A percentile compares a stretch with the other conserved stretches of the same genome.
Evolutionary conservation across 768 basidiomycete species (phyloP).

Genomic region (Boletus tylopilopsis): DNA sequence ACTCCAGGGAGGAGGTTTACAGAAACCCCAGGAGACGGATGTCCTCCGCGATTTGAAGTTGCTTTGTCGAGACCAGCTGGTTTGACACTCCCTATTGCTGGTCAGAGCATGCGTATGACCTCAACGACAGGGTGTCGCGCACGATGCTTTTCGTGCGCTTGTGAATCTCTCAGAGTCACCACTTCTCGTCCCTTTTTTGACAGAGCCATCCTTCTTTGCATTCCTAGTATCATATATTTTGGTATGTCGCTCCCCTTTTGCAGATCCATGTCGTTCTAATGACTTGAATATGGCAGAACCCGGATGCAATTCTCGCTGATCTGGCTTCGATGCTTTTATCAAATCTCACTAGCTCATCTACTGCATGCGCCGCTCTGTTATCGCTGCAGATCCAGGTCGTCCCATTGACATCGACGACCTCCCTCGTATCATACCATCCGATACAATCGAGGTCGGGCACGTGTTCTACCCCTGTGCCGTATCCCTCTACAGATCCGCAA

Average conservation of each 20-base stretch:
- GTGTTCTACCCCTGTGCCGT: conserved; percentile 68
- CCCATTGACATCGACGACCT: conserved; percentile 34
- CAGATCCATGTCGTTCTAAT: conserved; percentile 9
- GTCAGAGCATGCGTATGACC: conserved; percentile 15
- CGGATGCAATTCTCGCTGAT: conserved; percentile 88
- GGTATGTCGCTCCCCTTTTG: conserved; percentile 45
- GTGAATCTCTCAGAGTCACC: conserved; percentile 91
- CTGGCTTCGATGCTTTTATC: conserved; percentile 96
- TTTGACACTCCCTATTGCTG: conserved; percentile 33
- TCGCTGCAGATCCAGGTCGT: conserved; percentile 65
- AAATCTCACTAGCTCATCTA: conserved; percentile 79
- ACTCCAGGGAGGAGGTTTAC: conserved; percentile 52
- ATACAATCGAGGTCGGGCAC: conserved; percentile 78
- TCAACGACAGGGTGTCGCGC: conserved; percentile 68
- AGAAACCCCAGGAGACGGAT: conserved; percentile 59
- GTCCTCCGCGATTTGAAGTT: conserved; percentile 78
- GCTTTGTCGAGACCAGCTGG: conserved; percentile 86
- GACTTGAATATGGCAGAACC: conserved; percentile 78
- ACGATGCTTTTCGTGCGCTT: conserved; percentile 91
- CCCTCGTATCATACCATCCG: conserved; percentile 63
- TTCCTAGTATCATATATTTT: conserved; percentile 90
- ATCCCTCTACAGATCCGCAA: conserved; percentile 50
- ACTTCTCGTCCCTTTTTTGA: conserved; percentile 58
- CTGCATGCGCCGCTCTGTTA: conserved; percentile 61
- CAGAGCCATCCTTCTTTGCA: conserved; percentile 66